These are phyloP conservation scores for Chlamydomonas sp. DNA, from an alignment of 139 green algal species.

Conservation along the genomic window DNA sequence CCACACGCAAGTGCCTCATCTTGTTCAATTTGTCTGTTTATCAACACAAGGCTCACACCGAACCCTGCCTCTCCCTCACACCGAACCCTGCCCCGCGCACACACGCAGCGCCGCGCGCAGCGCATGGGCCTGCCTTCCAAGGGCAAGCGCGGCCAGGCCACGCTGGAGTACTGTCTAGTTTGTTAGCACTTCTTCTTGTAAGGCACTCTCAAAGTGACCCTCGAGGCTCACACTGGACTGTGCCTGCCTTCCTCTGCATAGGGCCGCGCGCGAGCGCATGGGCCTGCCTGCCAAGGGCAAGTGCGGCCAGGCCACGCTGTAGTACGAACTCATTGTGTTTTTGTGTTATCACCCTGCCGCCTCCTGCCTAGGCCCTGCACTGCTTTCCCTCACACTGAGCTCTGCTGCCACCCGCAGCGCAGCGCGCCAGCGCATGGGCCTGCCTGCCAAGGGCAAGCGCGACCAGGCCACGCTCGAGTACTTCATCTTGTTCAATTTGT, in stretches of 20 bases:
- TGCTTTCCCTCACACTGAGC: background rate
- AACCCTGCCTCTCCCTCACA: background rate
- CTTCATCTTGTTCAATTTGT: background rate
- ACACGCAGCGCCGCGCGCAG: constrained; percentile 28
- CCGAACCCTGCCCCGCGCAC: constrained; percentile 23
- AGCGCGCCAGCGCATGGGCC: constrained; percentile 34
- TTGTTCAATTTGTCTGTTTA: background rate
- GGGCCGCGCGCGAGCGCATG: constrained; percentile 33
- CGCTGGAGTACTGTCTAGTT: constrained; percentile 63
- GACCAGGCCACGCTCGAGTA: too few relatives aligned
- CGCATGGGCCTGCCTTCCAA: constrained; percentile 42
- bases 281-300: constrained; percentile 37
- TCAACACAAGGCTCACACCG: background rate
- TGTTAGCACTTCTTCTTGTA: too few relatives aligned
- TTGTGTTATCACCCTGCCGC: too few relatives aligned
- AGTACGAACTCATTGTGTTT: too few relatives aligned
- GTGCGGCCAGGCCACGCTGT: too few relatives aligned
- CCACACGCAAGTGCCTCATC: too few relatives aligned
- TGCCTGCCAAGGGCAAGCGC: too few relatives aligned
- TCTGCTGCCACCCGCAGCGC: constrained; percentile 21
- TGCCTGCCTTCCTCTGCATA: constrained; percentile 23
- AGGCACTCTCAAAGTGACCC: too few relatives aligned
- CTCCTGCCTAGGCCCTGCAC: too few relatives aligned
- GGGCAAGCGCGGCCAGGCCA: constrained; percentile 20
- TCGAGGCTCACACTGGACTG: background rate